Evolutionary conservation across 805 yeast genomes (phyloP).

Genomic region (Ogataea siamensis): DNA sequence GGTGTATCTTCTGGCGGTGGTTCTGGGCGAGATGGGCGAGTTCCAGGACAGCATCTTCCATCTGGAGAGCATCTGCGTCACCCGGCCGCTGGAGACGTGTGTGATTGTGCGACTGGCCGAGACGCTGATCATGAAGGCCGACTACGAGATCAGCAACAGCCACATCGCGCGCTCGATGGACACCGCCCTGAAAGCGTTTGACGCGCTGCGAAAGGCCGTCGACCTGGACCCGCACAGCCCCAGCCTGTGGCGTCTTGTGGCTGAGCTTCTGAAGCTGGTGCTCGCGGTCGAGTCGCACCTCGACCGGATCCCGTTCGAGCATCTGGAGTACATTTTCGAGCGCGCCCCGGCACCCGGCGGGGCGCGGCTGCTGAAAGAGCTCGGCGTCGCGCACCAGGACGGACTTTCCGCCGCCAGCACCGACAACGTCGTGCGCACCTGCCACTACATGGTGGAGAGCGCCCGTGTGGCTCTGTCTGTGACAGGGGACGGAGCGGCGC

Average conservation of each 20-base stretch:
- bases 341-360: conserved; percentile 15
- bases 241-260: conserved; percentile 64
- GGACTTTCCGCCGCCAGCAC: no score
- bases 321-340: conserved; percentile 32
- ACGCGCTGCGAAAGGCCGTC: conserved; percentile 24
- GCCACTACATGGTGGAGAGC: conserved; percentile 41
- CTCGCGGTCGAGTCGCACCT: conserved; percentile 54
- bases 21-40: conserved; percentile 61
- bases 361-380: conserved; percentile 6
- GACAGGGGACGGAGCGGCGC: conserved; percentile 37
- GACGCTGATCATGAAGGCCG: conserved; percentile 54
- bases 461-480: conserved; percentile 45
- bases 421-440: conserved; percentile 28
- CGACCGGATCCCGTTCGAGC: conserved; percentile 45
- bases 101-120: conserved; percentile 55
- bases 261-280: conserved; percentile 55
- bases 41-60: conserved; percentile 57
- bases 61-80: conserved; percentile 39
- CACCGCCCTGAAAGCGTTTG: conserved; percentile 39
- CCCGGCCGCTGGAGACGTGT: conserved; percentile 48
- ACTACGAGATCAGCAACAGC: conserved; percentile 52
- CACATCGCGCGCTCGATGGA: conserved; percentile 65
- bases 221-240: conserved; percentile 38
- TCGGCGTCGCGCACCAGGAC: no score
- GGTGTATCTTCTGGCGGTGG: conserved; percentile 63